Evolutionary conservation across 106 monocot species (phyloP).

Genomic region (Dioscorea dumetorum): DNA sequence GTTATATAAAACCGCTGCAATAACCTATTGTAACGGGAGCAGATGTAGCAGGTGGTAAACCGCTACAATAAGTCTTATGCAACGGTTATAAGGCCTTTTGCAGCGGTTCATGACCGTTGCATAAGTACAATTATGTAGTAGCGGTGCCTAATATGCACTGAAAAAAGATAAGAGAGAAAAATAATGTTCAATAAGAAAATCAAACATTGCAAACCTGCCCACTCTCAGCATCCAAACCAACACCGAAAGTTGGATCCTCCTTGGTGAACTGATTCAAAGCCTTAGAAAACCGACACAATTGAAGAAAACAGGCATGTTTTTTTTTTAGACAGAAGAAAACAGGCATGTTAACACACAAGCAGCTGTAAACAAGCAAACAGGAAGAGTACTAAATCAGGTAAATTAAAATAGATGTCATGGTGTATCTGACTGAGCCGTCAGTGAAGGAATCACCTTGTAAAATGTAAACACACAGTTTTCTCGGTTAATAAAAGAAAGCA

Average conservation of each 20-base stretch:
- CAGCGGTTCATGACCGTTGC: too few relatives aligned
- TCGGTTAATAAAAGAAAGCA: not conserved
- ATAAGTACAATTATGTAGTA: too few relatives aligned
- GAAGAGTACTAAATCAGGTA: not conserved
- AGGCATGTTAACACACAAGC: not conserved
- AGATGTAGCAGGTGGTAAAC: too few relatives aligned
- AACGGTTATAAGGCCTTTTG: too few relatives aligned
- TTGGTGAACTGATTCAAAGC: slow-evolving; percentile 93
- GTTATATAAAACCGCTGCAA: too few relatives aligned
- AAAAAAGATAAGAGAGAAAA: not conserved
- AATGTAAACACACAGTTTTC: slow-evolving; percentile 1
- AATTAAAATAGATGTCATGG: slow-evolving; percentile 95
- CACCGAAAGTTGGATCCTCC: slow-evolving; percentile 97
- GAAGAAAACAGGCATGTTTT: too few relatives aligned
- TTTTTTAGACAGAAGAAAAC: too few relatives aligned
- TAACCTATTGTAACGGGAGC: too few relatives aligned
- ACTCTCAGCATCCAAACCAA: slow-evolving; percentile 94
- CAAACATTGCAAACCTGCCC: slow-evolving; percentile 59
- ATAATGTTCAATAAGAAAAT: too few relatives aligned
- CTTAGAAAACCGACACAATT: slow-evolving; percentile 81
- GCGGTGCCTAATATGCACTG: not conserved
- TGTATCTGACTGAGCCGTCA: too few relatives aligned
- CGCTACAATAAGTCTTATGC: too few relatives aligned
- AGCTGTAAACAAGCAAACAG: not conserved
- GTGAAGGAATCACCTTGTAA: slow-evolving; percentile 93